Conservation (phyloP, 108 stramenopile genomes). For the Chaetoceros muelleri region DNA sequence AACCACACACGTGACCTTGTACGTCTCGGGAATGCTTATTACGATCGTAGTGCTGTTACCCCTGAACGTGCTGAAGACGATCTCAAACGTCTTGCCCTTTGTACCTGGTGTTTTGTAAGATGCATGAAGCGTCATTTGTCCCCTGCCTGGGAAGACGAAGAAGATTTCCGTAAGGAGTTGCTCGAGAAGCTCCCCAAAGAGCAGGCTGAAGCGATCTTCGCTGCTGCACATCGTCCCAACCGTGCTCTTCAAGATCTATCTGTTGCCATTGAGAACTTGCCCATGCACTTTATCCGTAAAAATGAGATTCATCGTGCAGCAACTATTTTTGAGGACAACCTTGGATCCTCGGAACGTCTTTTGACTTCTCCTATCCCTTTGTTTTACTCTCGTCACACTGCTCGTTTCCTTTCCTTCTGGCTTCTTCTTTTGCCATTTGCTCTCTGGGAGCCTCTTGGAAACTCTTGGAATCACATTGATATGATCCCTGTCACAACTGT, state of each 20-base stretch:
- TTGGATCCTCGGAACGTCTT: conserved; percentile 48
- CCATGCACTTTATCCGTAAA: conserved; percentile 69
- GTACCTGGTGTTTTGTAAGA: conserved; percentile 62
- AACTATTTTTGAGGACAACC: conserved; percentile 65
- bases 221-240: conserved; percentile 61
- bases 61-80: conserved; percentile 32
- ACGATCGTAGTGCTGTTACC: conserved; percentile 24
- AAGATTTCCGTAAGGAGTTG: conserved; percentile 32
- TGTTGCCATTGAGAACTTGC: conserved; percentile 59
- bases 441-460: conserved; percentile 55
- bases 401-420: conserved; percentile 71
- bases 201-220: conserved; percentile 49
- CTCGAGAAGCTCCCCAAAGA: conserved; percentile 31
- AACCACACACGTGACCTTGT: conserved; percentile 68
- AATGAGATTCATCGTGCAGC: conserved; percentile 53
- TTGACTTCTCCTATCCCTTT: conserved; percentile 61
- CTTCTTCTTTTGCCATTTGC: conserved; percentile 62
- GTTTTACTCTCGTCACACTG: conserved; percentile 62
- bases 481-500: conserved; percentile 59
- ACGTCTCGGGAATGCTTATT: conserved; percentile 57
- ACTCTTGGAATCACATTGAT: conserved; percentile 66
- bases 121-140: conserved; percentile 54
- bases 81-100: conserved; percentile 35
- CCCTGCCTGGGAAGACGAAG: conserved; percentile 53
- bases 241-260: conserved; percentile 59